Conservation (phyloP, 2,329 filamentous ascomycete species). For the Ceratocystis cacaofunesta region DNA sequence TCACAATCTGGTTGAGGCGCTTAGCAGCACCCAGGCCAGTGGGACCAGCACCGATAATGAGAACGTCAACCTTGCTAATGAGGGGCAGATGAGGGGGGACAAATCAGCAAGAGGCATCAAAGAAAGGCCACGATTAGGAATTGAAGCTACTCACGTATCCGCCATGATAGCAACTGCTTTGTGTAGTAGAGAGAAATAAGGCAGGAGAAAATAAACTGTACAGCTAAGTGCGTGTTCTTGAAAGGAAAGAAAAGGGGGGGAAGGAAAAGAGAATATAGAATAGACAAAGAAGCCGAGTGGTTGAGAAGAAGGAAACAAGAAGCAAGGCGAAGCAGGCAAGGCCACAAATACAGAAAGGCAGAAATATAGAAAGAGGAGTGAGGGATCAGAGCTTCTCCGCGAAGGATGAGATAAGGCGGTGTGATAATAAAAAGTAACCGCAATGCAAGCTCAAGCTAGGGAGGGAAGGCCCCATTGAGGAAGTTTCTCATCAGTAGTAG, state of each 20-base stretch:
- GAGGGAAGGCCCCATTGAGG: not conserved
- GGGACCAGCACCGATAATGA: constrained; percentile 94
- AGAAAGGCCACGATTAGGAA: not conserved
- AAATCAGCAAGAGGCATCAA: not conserved
- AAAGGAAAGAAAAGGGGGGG: too few relatives aligned
- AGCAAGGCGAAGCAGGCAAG: not conserved
- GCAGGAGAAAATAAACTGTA: too few relatives aligned
- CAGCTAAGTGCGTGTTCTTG: too few relatives aligned
- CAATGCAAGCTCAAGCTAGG: not conserved
- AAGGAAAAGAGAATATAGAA: too few relatives aligned
- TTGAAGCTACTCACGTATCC: constrained; percentile 20
- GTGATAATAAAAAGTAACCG: not conserved
- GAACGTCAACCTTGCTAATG: constrained; percentile 43
- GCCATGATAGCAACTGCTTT: constrained; percentile 21
- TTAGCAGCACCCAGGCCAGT: constrained; percentile 97
- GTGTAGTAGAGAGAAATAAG: constrained; percentile 13
- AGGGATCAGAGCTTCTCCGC: not conserved
- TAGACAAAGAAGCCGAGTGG: too few relatives aligned
- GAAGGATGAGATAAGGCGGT: not conserved
- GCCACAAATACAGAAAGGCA: not conserved
- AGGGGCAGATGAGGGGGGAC: not conserved
- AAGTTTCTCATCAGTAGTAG: not conserved
- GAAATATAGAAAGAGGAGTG: not conserved
- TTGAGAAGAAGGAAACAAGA: not conserved
- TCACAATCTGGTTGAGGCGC: constrained; percentile 88